A percentile compares a stretch with the other conserved stretches of the same genome.
phyloP scores from a whole-genome alignment of 768 basidiomycete genomes.

The Mrakia gelida region DNA sequence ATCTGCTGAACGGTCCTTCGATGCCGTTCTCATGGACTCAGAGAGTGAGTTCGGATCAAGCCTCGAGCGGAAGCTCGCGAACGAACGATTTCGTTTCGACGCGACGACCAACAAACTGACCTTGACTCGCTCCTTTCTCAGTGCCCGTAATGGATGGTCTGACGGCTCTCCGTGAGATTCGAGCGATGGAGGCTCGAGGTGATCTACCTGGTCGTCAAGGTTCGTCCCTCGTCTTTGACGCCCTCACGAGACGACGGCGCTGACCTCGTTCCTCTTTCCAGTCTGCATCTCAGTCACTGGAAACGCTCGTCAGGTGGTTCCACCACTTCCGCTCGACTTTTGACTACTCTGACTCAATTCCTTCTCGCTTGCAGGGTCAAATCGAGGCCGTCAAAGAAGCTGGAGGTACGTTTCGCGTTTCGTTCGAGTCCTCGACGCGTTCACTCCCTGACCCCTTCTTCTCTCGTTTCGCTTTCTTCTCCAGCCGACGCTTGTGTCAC shows the following conservation, averaged over 20 bases:
- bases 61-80: too few relatives aligned
- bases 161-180: background rate
- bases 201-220: slow-evolving; percentile 1
- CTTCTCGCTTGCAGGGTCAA: background rate
- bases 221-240: background rate
- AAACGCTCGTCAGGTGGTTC: background rate
- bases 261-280: background rate
- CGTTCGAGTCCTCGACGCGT: background rate
- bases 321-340: too few relatives aligned
- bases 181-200: background rate
- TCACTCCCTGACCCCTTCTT: background rate
- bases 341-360: too few relatives aligned
- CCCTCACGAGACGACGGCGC: too few relatives aligned
- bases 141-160: slow-evolving; percentile 3
- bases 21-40: background rate
- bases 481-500: background rate
- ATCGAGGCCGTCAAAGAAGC: background rate
- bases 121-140: background rate
- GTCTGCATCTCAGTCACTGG: background rate
- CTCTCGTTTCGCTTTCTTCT: background rate
- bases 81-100: too few relatives aligned
- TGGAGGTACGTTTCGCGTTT: background rate
- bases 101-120: too few relatives aligned
- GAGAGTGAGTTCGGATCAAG: background rate
- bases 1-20: background rate